Base-by-base conservation (phyloP, 345 rosid species). In the Xanthoceras sorbifolium region DNA sequence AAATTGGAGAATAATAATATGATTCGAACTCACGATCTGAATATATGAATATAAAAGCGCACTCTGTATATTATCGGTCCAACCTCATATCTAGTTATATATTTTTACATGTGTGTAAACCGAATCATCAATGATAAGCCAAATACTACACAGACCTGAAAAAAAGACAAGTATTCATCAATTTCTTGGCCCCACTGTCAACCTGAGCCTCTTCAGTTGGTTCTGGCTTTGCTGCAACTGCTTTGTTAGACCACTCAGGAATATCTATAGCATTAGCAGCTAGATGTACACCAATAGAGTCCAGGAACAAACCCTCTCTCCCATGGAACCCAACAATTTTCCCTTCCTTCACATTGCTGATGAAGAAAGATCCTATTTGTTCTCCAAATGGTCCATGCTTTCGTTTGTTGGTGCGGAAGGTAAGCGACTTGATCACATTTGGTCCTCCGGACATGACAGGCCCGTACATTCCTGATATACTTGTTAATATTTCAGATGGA, bases 341-440 rank as follows among this genome's bases (percentile, higher is more conserved):
- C 10, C 92, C 97, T 81, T 90, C 94, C 0, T 87, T 80, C 0
- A 72, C 40, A 77, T 88, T 87, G 84, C 82, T 86, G 1, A 86
- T 32, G 82, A 94, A 94, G 28, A 91, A 82, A 71, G 91, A 90
- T 50, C 97, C 97, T 61, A 86, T 91, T 79, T 90, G 97, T 60
- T 91, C 97, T 69, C 98, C 98, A 75, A 79, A 94, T 72, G 98
- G 97, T 48, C 97, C 97, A 79, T 90, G 90, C 84, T 88, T 91
- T 63, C 90, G 91, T 80, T 81, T 89, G 84, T 87, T 91, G 32
- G 97, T 92, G 86, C 88, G 83, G 84, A 94, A 92, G 55, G 97
- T 87, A 64, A 94, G 86, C 4, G 98, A 94, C 82, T 76, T 90
- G 12, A 92, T 80, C 20, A 86, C 77, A 67, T 59, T 90, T 66